A percentile compares a stretch with the other conserved stretches of the same genome.
These are phyloP conservation scores for Carallia pectinifolia DNA, from an alignment of 345 rosid species.

Conservation along the genomic window DNA sequence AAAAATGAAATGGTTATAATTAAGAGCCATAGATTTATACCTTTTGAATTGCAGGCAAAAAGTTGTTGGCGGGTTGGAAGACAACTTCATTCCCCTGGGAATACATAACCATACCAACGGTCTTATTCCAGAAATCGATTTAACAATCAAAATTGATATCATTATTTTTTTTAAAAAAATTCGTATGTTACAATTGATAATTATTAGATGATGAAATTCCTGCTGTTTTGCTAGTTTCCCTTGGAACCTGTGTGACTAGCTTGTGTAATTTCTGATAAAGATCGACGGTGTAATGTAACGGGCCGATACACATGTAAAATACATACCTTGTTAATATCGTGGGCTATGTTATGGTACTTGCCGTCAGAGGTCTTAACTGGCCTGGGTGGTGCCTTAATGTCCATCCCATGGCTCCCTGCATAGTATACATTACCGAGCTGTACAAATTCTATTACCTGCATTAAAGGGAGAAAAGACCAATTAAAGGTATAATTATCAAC, in stretches of 20 bases:
- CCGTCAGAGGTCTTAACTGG: conserved; percentile 22
- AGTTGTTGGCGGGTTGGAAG: conserved; percentile 52
- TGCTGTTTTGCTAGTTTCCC: too few relatives aligned
- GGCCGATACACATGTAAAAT: too few relatives aligned
- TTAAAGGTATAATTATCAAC: not conserved
- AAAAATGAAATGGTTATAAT: not conserved
- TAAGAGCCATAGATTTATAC: conserved; percentile 9
- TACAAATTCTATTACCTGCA: conserved; percentile 47
- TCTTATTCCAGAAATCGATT: too few relatives aligned
- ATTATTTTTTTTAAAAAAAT: too few relatives aligned
- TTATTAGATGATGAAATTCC: too few relatives aligned
- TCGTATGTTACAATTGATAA: too few relatives aligned
- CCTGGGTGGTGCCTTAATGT: conserved; percentile 46
- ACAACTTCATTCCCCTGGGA: conserved; percentile 36
- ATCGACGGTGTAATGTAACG: not conserved
- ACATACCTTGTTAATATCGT: conserved; percentile 32
- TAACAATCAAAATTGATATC: too few relatives aligned
- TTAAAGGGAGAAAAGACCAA: not conserved
- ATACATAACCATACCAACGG: too few relatives aligned
- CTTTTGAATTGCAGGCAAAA: conserved; percentile 45
- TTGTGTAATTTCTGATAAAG: not conserved
- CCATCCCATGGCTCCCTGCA: conserved; percentile 69
- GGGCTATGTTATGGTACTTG: conserved; percentile 15
- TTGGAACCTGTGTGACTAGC: not conserved
- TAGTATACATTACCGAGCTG: conserved; percentile 35